A percentile compares a stretch with the other conserved stretches of the same genome.
Conservation (phyloP, 805 yeast species). For the Metschnikowia arizonensis region DNA sequence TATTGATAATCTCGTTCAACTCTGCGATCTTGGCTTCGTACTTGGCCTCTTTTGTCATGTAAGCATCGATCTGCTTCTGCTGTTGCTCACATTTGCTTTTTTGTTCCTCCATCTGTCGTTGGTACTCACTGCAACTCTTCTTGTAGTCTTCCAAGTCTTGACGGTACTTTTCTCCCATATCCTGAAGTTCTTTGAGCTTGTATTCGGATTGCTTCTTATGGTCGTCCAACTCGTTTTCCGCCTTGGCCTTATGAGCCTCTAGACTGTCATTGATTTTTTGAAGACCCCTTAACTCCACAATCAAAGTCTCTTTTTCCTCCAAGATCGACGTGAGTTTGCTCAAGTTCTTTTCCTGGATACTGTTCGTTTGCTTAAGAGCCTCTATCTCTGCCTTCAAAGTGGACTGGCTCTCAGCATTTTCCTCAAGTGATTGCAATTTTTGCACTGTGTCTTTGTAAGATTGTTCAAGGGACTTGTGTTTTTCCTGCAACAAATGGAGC, state of each 20-base stretch:
- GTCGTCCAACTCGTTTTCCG: not conserved
- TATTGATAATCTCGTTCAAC: conserved; percentile 1
- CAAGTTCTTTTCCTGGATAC: conserved; percentile 4
- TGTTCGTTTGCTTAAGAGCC: conserved; percentile 1
- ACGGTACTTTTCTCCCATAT: not conserved
- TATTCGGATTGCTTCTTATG: not conserved
- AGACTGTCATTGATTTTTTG: conserved; percentile 1
- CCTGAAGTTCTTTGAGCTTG: conserved; percentile 1
- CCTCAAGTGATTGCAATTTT: not conserved
- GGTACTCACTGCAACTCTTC: not conserved
- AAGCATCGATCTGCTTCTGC: not conserved
- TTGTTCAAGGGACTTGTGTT: not conserved
- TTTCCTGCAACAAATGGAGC: not conserved
- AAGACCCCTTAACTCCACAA: conserved; percentile 4
- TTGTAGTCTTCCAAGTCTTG: not conserved
- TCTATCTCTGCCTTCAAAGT: not conserved
- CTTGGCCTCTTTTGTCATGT: not conserved
- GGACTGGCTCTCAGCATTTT: not conserved
- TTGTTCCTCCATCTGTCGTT: not conserved
- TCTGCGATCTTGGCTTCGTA: conserved; percentile 1
- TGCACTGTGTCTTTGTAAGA: not conserved
- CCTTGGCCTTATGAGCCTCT: conserved; percentile 3
- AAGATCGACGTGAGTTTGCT: conserved; percentile 3
- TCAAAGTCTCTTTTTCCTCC: conserved; percentile 4
- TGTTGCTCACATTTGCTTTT: not conserved